Base-by-base conservation (phyloP, 2,329 filamentous ascomycete species). In the Aspergillus latus region DNA sequence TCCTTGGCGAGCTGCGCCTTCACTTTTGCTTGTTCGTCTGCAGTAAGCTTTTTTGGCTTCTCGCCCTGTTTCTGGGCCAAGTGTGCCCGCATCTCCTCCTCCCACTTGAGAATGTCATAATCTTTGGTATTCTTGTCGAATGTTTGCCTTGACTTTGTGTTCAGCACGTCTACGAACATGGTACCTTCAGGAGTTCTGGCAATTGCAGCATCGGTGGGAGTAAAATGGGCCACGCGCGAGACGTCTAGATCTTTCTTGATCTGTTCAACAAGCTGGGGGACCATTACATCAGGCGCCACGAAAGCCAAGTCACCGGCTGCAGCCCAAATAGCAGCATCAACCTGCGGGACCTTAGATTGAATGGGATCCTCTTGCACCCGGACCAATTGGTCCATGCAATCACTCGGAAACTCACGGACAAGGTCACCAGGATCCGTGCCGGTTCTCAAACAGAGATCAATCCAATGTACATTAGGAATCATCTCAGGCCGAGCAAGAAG, bases 41-140 rank as follows among this genome's bases (percentile, higher is more conserved):
- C 76, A 0, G 90, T 94, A 8, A 97, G 84, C 75, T 97, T 99
- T 77, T 92, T 93, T 65, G 91, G 86, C 58, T 89, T 85, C 45
- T 76, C 72, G 1, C 93, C 93, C 73, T 93, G 96, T 79, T 97
- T 99, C 69, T 90, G 83, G n/a, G 92, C 92, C 40, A 99, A 76
- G 66, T 97, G 91, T 39, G 85, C 82, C 56, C 92, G 83, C 6
- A 99, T 81, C 62, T 99, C 94, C 71, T 93, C 89, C 74, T 99
- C 94, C 94, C 95, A 99, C 74, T 96, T 97, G 40, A 97, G 75
- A 1, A 91, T 95, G 66, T 99, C 91, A 66, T 97, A 96, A 70
- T 97, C 94, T 72, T 96, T 97, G 48, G 86, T 88, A 66, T 91
- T 96, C 76, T 96, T 97, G 74, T 92, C 88, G 2, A 91, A 86